These are phyloP conservation scores for Rhodomyrtus tomentosa DNA, from an alignment of 345 rosid genomes.

Conservation along the genomic window DNA sequence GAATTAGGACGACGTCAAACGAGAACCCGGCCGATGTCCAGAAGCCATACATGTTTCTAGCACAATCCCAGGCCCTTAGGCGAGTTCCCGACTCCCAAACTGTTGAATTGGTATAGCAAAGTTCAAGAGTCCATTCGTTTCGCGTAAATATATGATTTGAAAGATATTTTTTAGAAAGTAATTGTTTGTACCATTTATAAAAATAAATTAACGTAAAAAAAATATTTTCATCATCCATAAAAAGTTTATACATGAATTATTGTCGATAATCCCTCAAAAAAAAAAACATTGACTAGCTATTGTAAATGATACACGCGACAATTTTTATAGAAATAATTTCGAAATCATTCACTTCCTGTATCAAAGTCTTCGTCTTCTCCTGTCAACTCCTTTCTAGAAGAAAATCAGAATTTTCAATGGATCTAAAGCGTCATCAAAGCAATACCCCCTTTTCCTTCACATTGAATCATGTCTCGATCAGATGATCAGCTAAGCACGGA, in stretches of 20 bases:
- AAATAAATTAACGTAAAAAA: neutral
- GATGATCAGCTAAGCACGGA: neutral
- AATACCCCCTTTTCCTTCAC: neutral
- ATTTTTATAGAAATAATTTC: neutral
- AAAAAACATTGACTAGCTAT: rapidly evolving
- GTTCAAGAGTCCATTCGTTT: neutral
- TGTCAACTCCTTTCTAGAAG: neutral
- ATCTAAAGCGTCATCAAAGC: neutral
- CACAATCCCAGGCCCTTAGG: neutral
- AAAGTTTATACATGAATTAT: neutral
- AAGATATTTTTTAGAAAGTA: neutral
- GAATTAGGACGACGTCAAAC: rapidly evolving
- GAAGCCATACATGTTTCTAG: neutral
- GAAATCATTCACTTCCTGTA: neutral
- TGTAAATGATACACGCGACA: neutral
- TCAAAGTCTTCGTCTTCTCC: neutral
- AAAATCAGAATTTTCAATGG: neutral
- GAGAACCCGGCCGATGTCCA: rapidly evolving
- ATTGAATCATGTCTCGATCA: neutral
- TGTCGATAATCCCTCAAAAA: no score
- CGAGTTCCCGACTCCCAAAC: neutral
- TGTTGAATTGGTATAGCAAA: neutral
- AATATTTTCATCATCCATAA: neutral
- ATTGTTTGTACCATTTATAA: rapidly evolving
- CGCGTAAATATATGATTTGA: neutral